phyloP scores from a whole-genome alignment of 192 early-diverging fungal genomes.

The Mortierella claussenii region DNA sequence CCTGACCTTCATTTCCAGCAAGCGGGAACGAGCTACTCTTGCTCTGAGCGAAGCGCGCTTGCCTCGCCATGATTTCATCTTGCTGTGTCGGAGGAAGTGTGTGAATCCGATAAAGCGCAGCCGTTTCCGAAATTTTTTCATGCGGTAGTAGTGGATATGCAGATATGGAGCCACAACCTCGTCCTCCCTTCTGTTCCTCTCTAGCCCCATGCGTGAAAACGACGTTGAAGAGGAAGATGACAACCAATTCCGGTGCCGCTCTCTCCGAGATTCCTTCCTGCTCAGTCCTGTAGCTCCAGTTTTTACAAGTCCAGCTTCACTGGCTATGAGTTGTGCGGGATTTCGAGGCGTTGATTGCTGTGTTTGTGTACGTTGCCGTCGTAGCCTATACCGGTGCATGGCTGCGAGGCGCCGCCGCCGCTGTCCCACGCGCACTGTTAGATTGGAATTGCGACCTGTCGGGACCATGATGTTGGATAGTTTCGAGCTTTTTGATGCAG shows the following conservation, averaged over 20 bases:
- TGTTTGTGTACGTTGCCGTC: not conserved
- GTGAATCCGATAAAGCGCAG: constrained; percentile 30
- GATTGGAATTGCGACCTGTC: not conserved
- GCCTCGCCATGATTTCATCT: constrained; percentile 3
- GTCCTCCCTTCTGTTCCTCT: not conserved
- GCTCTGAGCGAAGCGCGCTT: not conserved
- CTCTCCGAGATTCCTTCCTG: no score
- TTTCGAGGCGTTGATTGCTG: constrained; percentile 14
- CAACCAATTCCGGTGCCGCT: no score
- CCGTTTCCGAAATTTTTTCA: not conserved
- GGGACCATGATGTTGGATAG: not conserved
- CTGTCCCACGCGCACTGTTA: constrained; percentile 3
- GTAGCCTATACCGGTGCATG: constrained; percentile 12
- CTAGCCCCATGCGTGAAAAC: no score
- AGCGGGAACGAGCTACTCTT: not conserved
- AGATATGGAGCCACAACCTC: constrained; percentile 15
- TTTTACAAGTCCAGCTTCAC: no score
- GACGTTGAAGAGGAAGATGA: no score
- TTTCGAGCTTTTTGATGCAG: not conserved
- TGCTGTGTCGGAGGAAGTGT: constrained; percentile 13
- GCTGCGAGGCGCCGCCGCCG: constrained; percentile 9
- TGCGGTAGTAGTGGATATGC: constrained; percentile 31
- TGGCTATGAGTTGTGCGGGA: constrained; percentile 12
- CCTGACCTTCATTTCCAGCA: not conserved
- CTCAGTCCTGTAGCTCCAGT: no score